A percentile compares a stretch with the other conserved stretches of the same genome.
phyloP scores from a whole-genome alignment of 352 stramenopile genomes.

The Bremia lactucae region DNA sequence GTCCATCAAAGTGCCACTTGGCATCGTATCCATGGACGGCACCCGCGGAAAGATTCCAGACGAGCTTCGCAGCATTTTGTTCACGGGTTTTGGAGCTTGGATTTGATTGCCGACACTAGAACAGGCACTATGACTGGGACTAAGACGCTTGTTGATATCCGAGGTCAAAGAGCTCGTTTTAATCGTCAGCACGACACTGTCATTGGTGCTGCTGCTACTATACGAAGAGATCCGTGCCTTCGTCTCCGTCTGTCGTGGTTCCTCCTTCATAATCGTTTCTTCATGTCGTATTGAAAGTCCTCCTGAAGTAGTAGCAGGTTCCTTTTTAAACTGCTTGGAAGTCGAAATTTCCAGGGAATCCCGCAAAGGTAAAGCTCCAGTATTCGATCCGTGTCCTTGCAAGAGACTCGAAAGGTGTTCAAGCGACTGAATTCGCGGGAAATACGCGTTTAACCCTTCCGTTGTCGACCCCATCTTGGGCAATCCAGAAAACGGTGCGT shows the following conservation, averaged over 20 bases:
- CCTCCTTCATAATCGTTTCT: slow-evolving; percentile 18
- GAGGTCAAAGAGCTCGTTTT: slow-evolving; percentile 7
- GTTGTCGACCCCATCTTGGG: slow-evolving; percentile 53
- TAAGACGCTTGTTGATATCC: slow-evolving; percentile 29
- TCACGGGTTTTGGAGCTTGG: slow-evolving; percentile 60
- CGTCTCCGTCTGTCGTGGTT: slow-evolving; percentile 21
- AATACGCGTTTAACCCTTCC: slow-evolving; percentile 56
- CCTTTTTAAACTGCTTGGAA: slow-evolving; percentile 5
- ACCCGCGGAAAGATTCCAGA: slow-evolving; percentile 74
- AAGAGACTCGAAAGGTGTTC: slow-evolving; percentile 64
- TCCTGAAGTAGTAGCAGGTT: slow-evolving; percentile 9
- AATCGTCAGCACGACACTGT: slow-evolving; percentile 6
- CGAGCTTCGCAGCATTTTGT: slow-evolving; percentile 69
- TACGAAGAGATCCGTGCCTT: slow-evolving; percentile 8
- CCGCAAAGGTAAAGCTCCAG: slow-evolving; percentile 11
- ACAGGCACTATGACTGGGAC: slow-evolving; percentile 27
- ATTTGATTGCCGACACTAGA: slow-evolving; percentile 45
- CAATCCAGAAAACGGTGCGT: slow-evolving; percentile 18
- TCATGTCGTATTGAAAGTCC: slow-evolving; percentile 12
- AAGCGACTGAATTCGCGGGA: slow-evolving; percentile 67
- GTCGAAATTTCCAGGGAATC: slow-evolving; percentile 10
- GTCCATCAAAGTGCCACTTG: slow-evolving; percentile 42
- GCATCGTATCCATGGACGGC: slow-evolving; percentile 62
- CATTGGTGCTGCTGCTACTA: slow-evolving; percentile 8
- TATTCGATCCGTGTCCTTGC: slow-evolving; percentile 50